Percentiles rank a stretch among this genome's conserved stretches.
Conservation (phyloP, 768 basidiomycete genomes). For the Leccinum boreale region DNA sequence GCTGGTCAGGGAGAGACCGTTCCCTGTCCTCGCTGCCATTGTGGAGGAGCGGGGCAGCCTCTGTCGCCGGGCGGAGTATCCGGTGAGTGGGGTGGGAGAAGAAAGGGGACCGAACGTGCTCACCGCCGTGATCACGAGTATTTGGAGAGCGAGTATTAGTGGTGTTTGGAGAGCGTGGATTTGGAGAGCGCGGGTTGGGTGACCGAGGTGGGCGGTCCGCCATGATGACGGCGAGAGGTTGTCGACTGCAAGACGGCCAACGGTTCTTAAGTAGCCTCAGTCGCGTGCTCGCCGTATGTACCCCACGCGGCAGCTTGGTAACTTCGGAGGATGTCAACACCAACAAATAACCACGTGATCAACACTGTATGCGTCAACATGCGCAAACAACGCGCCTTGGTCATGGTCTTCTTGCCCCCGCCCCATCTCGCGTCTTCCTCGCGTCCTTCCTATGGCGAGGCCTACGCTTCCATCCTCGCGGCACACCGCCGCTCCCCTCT, state of each 20-base stretch:
- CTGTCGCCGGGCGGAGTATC: constrained; percentile 33
- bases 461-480: constrained; percentile 70
- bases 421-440: constrained; percentile 62
- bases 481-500: constrained; percentile 69
- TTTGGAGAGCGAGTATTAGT: constrained; percentile 35
- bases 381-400: background rate
- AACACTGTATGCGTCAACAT: background rate
- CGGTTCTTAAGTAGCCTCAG: constrained; percentile 27
- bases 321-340: constrained; percentile 9
- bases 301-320: constrained; percentile 21
- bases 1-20: constrained; percentile 29
- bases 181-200: constrained; percentile 44
- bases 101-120: background rate
- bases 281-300: constrained; percentile 28
- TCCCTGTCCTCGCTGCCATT: constrained; percentile 44
- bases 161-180: constrained; percentile 43
- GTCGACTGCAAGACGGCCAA: background rate
- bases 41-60: constrained; percentile 62
- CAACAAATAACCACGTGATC: constrained; percentile 21
- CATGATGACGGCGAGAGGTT: constrained; percentile 41
- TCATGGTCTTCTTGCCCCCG: constrained; percentile 68
- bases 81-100: constrained; percentile 2
- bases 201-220: constrained; percentile 52
- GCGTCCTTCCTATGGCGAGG: constrained; percentile 64
- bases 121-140: constrained; percentile 63